Base-by-base conservation (phyloP, 2,329 filamentous ascomycete species). In the Paecilomyces variotii region DNA sequence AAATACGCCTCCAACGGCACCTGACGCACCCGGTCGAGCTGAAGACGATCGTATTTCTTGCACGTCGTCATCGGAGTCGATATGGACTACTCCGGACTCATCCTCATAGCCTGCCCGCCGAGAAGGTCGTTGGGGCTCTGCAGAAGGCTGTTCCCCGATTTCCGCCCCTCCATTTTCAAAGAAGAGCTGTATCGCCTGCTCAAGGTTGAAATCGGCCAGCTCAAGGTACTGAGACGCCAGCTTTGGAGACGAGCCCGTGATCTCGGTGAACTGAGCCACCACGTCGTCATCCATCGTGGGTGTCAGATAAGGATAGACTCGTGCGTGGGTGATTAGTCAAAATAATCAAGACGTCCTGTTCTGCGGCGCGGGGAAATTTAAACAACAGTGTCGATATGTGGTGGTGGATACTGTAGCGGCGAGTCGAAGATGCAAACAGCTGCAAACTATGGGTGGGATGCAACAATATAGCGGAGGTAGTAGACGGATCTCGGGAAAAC, bases 181-280 rank as follows among this genome's bases (percentile, higher is more conserved):
- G 77, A 87, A 99, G 11, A 97, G 85, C 69, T 90, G 86, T 67
- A 97, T 87, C 27, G 94, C 94, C 69, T 93, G 88, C 74, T 91
- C 86, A 56, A 93, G 79, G 70, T 96, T 88, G 68, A 87, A 87
- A 65, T 90, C 88, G n/a, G 91, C 87, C 70, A 99, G 83, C 66
- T 89, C 84, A 54, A 97, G 83, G 74, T 95, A 96, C 65, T 89
- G 88, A 61, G 85, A 84, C 30, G 93, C 94, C 62, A 92, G 85
- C 64, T 87, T 81, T 28, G 87, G 82, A 61, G 82, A 85, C 60
- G 88, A 84, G 65, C 86, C 87, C 45, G 94, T 97, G 72, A 99
- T 89, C 75, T 83, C 81, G 68, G 86, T 85, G 73, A 99, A 97
- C 68, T 86, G 85, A 63, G 84, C 83, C 65, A 97, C 84, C 61